Base-by-base conservation (phyloP, 164 flowering plant genomes). In the Cinnamomum micranthum region DNA sequence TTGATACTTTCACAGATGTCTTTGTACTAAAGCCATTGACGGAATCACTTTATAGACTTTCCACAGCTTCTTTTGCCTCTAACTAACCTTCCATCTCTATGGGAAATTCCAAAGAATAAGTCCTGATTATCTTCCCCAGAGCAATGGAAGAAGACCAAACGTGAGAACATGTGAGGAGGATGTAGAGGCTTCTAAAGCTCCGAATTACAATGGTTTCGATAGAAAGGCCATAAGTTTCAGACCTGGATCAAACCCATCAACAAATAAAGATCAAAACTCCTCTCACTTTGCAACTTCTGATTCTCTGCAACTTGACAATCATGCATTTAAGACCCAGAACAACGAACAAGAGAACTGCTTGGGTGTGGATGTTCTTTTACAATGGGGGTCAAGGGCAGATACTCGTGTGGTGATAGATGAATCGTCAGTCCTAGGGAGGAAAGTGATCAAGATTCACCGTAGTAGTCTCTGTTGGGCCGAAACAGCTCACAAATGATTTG, bases 61-160 rank as follows among this genome's bases (percentile, higher is more conserved):
- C 35, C 35, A 31, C 35, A 13, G 5, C 28, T 22, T 22, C 12
- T 65, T 51, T 14, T 24, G 33, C 63, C 35, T 31, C 35, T 71
- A 12, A 71, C 20, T 4, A 1, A 60, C 23, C 70, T 75, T 24
- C 35, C 5, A 52, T 74, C 2, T 58, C 19, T 58, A 71, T 69
- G 68, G 50, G 80, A 82, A 82, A 80, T 82, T 75, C 78, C 84
- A 82, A 78, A 74, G 82, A 77, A 64, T 80, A 24, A 82, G 82
- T 71, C 81, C 80, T 50, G 85, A 82, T 68, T 77, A 75, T 77
- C 77, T 80, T 50, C 79, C 78, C 6, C 24, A 77, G 28, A 73
- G 73, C 80, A 80, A 73, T 63, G 85, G 85, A 64, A 75, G 80
- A 72, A 82, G 71, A 65, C 19, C 78, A 62, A 69, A 70, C 20